Evolutionary conservation across 768 basidiomycete genomes (phyloP).

Genomic region (Polyporus arcularius): DNA sequence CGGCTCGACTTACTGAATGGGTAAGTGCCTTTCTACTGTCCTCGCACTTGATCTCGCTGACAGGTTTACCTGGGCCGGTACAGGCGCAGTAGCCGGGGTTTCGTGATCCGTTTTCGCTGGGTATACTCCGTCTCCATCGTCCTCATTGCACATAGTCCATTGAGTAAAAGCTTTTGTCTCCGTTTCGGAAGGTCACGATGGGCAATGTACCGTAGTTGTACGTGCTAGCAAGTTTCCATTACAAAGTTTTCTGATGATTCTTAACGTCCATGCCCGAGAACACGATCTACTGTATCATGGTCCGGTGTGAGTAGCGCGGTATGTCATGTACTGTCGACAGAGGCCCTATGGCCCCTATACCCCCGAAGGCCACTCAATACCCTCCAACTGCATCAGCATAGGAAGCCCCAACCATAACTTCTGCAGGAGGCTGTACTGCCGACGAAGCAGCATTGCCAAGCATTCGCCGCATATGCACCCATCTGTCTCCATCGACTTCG

Average conservation of each 20-base stretch:
- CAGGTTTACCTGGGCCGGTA: background rate
- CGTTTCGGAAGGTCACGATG: background rate
- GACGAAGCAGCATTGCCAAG: too few species aligned
- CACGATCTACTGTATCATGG: too few species aligned
- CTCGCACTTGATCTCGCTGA: background rate
- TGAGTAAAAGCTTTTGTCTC: background rate
- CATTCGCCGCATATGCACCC: too few species aligned
- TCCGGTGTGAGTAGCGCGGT: too few species aligned
- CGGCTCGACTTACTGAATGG: slow-evolving; percentile 40
- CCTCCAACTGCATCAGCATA: too few species aligned
- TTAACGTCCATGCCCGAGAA: too few species aligned
- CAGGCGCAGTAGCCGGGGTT: background rate
- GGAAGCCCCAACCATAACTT: too few species aligned
- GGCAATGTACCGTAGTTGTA: background rate
- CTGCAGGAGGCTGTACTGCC: too few species aligned
- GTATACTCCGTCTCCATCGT: background rate
- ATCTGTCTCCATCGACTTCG: too few species aligned
- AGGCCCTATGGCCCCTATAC: too few species aligned
- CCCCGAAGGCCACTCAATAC: too few species aligned
- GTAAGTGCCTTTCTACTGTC: slow-evolving; percentile 7
- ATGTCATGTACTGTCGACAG: too few species aligned
- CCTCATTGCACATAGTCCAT: background rate
- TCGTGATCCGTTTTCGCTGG: background rate
- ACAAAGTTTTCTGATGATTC: background rate
- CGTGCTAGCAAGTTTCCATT: background rate